phyloP scores from a whole-genome alignment of 2,329 filamentous ascomycete genomes.

The Laburnicola sp. region DNA sequence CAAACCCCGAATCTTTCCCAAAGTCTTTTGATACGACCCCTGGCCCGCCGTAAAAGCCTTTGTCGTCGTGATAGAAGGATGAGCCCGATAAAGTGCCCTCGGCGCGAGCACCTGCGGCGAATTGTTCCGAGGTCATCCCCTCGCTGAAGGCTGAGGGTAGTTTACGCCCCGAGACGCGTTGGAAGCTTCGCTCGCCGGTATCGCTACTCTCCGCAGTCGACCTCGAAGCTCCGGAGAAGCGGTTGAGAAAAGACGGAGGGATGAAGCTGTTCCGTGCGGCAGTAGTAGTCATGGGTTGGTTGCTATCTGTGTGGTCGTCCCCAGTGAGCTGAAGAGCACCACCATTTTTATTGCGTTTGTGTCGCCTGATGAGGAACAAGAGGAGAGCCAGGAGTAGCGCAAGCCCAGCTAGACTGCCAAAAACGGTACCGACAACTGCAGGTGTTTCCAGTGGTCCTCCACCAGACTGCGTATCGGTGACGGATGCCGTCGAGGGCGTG shows the following conservation, averaged over 20 bases:
- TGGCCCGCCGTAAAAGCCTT: constrained; percentile 47
- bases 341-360: constrained; percentile 45
- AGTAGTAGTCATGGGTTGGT: constrained; percentile 44
- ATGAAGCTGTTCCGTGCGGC: constrained; percentile 44
- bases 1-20: constrained; percentile 15
- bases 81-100: constrained; percentile 41
- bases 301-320: constrained; percentile 28
- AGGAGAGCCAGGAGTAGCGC: constrained; percentile 56
- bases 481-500: constrained; percentile 15
- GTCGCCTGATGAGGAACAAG: constrained; percentile 58
- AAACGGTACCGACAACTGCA: constrained; percentile 63
- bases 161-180: constrained; percentile 53
- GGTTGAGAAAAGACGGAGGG: constrained; percentile 44
- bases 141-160: constrained; percentile 54
- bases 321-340: constrained; percentile 37
- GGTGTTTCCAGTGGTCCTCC: constrained; percentile 50
- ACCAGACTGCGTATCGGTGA: constrained; percentile 11
- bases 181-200: constrained; percentile 50
- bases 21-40: constrained; percentile 29
- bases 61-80: constrained; percentile 52
- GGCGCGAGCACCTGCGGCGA: constrained; percentile 23
- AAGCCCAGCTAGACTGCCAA: constrained; percentile 63
- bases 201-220: constrained; percentile 43
- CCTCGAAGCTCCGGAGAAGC: constrained; percentile 45
- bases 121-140: constrained; percentile 50